Evolutionary conservation across 2,329 filamentous ascomycete species (phyloP), one percentile per base, ranked within the genome.

Genomic region (Zasmidium citrigriseum): DNA sequence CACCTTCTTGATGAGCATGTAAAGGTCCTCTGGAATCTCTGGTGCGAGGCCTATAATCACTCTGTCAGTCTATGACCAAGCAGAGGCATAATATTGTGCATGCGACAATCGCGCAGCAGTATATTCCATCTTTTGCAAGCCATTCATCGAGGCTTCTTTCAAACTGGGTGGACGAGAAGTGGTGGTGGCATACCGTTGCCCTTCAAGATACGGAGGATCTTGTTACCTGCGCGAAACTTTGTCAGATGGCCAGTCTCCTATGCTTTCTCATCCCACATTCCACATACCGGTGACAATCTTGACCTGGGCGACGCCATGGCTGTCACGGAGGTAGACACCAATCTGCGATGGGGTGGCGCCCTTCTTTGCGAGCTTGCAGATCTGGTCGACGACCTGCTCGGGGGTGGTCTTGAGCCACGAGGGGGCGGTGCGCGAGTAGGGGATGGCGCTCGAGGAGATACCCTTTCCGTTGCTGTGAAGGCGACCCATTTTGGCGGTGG

Each of bases 1-100:
- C 78, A 96, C 93, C 92, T 99, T 99, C 90, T 97, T 97, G 91
- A 98, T 98, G 80, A 98, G 86, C 90, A 96, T 96, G 89, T 98
- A 99, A 72, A 98, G 89, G 83, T 99, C 95, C 88, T 99, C 95
- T 78, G 96, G 95, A 74, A 99, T 89, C 80, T 98, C 93, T 79
- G 96, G 95, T 73, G 95, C 93, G 78, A 99, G 92, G 85, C 95
- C 95, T 99, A 84, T 78, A 66, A 73, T 74, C 73, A 72, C 75
- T 75, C 74, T 69, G 74, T 77, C 74, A 76, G 74, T 73, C 73
- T 68, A 65, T 67, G 72, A 76, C 74, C 74, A 74, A 74, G 65
- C 74, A 75, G 73, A 75, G 74, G 74, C 73, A 67, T 72, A 70
- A 62, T 74, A 70, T 55, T 62, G 29, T 64, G 61, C 55, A 60